phyloP scores from a whole-genome alignment of 176 grass and related monocot species.

The Aegilops sharonensis region DNA sequence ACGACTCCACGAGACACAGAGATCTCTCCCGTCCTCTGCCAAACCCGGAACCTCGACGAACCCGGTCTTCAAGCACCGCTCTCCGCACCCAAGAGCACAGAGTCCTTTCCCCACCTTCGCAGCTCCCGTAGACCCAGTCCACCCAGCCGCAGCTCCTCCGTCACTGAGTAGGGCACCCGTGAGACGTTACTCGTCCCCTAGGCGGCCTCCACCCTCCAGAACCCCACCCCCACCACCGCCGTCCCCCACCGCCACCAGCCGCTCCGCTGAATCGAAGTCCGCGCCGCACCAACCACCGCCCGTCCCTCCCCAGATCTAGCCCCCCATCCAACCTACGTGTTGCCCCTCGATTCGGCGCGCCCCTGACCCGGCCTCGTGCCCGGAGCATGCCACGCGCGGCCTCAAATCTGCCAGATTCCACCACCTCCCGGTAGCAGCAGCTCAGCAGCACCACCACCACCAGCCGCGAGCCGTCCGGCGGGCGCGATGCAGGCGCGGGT shows the following conservation, averaged over 20 bases:
- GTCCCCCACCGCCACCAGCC: slow-evolving; percentile 6
- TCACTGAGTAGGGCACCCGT: not conserved
- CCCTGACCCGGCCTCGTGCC: slow-evolving; percentile 26
- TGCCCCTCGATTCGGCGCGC: slow-evolving; percentile 30
- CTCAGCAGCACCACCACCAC: not conserved
- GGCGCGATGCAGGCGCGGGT: slow-evolving; percentile 59
- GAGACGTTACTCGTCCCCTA: not conserved
- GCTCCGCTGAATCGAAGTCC: not conserved
- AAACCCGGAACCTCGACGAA: not conserved
- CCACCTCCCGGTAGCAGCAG: not conserved
- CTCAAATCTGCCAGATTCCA: slow-evolving; percentile 32
- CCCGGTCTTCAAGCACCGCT: not conserved
- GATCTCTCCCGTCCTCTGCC: not conserved
- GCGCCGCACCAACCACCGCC: slow-evolving; percentile 19
- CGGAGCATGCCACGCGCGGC: slow-evolving; percentile 16
- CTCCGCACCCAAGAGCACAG: too few relatives aligned
- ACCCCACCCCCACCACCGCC: slow-evolving; percentile 1
- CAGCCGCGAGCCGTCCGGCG: not conserved
- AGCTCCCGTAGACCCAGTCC: not conserved
- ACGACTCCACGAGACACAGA: not conserved
- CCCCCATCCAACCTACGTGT: not conserved
- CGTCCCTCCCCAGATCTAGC: slow-evolving; percentile 29
- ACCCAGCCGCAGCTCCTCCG: not conserved
- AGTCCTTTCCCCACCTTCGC: not conserved
- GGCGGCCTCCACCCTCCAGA: not conserved